Conservation (phyloP, 768 basidiomycete species). For the Mycena belliarum region DNA sequence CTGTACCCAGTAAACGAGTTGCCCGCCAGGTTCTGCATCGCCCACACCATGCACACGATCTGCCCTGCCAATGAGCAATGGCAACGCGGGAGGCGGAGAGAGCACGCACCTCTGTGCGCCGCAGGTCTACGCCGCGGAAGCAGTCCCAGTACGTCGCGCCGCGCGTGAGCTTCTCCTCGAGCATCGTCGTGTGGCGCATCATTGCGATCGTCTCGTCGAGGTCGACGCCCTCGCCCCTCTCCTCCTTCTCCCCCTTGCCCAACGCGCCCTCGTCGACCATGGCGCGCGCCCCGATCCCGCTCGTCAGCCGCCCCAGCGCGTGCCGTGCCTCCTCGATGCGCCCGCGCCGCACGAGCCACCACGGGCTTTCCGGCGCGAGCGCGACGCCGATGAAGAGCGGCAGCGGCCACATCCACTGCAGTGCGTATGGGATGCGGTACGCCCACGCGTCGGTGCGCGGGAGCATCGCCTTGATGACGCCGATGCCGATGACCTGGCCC, state of each 20-base stretch:
- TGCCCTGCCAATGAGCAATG: background rate
- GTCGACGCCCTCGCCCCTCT: constrained; percentile 25
- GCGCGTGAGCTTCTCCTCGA: constrained; percentile 29
- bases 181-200: constrained; percentile 29
- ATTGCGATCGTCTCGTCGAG: constrained; percentile 25
- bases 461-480: constrained; percentile 25
- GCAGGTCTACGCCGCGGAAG: constrained; percentile 27
- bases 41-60: constrained; percentile 26
- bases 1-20: constrained; percentile 20
- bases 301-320: constrained; percentile 23
- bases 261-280: too few species aligned
- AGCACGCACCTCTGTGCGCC: constrained; percentile 24
- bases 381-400: constrained; percentile 31
- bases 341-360: constrained; percentile 36
- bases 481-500: constrained; percentile 23
- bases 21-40: constrained; percentile 23
- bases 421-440: constrained; percentile 18
- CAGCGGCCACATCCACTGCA: constrained; percentile 22
- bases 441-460: constrained; percentile 20
- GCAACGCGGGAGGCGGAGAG: too few species aligned
- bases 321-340: constrained; percentile 26
- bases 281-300: too few species aligned
- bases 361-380: constrained; percentile 33
- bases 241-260: too few species aligned
- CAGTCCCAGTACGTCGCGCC: constrained; percentile 33